Evolutionary conservation across 352 stramenopile genomes (phyloP).

Genomic region (Phytophthora macrochlamydospora): DNA sequence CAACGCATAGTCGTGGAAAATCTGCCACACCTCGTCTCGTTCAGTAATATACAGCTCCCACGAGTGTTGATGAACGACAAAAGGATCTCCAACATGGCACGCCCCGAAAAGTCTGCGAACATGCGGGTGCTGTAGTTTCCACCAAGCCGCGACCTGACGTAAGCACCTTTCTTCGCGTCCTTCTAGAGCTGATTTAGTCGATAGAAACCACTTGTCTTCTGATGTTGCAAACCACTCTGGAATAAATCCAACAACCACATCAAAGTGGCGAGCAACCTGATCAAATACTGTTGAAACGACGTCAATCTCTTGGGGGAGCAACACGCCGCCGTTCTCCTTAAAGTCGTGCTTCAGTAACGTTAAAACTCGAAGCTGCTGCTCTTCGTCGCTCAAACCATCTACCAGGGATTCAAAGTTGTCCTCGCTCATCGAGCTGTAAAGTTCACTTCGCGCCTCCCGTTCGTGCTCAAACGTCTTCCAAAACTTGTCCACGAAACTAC

Average conservation of each 20-base stretch:
- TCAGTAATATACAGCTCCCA: not conserved
- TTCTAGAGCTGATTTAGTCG: not conserved
- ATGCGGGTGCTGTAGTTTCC: constrained; percentile 14
- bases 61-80: not conserved
- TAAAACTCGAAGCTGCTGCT: constrained; percentile 4
- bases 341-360: constrained; percentile 12
- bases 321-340: not conserved
- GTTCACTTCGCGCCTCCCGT: not conserved
- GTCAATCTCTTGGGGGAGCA: constrained; percentile 5
- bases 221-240: constrained; percentile 15
- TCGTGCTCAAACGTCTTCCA: not conserved
- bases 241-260: constrained; percentile 1
- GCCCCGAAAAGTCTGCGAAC: constrained; percentile 15
- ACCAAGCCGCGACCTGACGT: not conserved
- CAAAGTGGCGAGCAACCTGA: not conserved
- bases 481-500: not conserved
- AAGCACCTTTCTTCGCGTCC: not conserved
- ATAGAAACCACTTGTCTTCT: not conserved
- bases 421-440: not conserved
- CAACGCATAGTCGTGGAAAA: not conserved
- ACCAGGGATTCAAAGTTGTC: not conserved
- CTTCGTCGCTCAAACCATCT: constrained; percentile 2
- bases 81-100: constrained; percentile 14
- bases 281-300: constrained; percentile 11
- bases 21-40: not conserved